Base-by-base conservation (phyloP, 2,329 filamentous ascomycete species). In the Aspergillus sergii region DNA sequence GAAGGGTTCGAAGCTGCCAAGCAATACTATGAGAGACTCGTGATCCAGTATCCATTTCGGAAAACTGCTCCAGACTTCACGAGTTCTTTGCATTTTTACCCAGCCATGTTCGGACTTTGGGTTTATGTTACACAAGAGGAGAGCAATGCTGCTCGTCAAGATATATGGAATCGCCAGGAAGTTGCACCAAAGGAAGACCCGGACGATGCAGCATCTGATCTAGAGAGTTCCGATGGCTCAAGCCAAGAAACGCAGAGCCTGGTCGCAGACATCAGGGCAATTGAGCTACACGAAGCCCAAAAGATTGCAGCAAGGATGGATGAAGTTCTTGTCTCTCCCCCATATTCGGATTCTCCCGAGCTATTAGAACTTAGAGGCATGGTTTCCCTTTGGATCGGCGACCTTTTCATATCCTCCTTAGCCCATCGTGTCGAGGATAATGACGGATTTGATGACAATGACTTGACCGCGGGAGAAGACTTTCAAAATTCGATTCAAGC, bases 81-180 rank as follows among this genome's bases (percentile, higher is more conserved):
- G 48, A 90, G 87, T 67, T 88, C 91, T 12, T 74, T 91, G 43
- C 88, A 92, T 64, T 96, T 97, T 75, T 94, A 93, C 79, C 89
- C 91, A 16, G 90, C 91, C 16, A 86, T 96, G 80, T 89, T 94
- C 69, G 88, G 88, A 56, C 86, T 93, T 53, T 94, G 95, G 86
- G 85, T 97, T 58, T 94, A 92, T 74, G 87, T 91, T 65, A 82
- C 89, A 1, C 86, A 91, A 71, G 82, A 86, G 54, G 88, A 88
- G 80, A 85, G 85, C 71, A 79, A 76, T 60, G 72, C 74, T 57
- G 83, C 78, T 12, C 71, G 85, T 43, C 75, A 80, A 59, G 74
- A 72, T 12, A 68, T 84, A 12, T 68, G 75, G 58, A 48, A 73
- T 60, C 58, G 64, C 28, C 66, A 68, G 19, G 71, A 72, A 28